A percentile compares a stretch with the other conserved stretches of the same genome.
These are phyloP conservation scores for Zanthoxylum bungeanum DNA, from an alignment of 345 rosid species.

Conservation along the genomic window DNA sequence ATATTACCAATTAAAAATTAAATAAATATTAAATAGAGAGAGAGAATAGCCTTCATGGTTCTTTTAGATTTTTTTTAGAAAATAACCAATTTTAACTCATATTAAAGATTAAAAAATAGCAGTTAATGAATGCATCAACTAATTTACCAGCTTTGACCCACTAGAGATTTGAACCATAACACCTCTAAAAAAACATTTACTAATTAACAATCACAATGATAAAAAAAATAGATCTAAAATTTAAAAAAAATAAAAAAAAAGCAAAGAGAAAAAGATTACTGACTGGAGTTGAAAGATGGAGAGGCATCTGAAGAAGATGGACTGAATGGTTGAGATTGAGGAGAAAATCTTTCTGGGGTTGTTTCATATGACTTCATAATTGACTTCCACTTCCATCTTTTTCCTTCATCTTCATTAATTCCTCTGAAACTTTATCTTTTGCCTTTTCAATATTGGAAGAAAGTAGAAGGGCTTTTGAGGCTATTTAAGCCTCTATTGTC, in stretches of 20 bases:
- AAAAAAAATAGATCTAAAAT: not conserved
- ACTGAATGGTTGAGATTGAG: slow-evolving; percentile 19
- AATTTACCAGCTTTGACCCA: no score
- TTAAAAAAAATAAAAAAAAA: not conserved
- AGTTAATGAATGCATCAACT: no score
- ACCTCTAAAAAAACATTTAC: not conserved
- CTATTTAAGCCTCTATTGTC: no score
- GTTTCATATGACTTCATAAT: slow-evolving; percentile 16
- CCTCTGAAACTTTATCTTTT: no score
- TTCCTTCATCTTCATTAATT: not conserved
- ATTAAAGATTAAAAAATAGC: no score
- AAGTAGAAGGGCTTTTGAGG: no score
- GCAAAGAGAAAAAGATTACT: not conserved
- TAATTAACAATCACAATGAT: not conserved
- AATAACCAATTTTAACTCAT: no score
- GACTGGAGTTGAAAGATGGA: slow-evolving; percentile 2
- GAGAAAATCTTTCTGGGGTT: slow-evolving; percentile 24
- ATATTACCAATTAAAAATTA: no score
- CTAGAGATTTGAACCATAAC: not conserved
- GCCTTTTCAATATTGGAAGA: no score
- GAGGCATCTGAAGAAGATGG: slow-evolving; percentile 15
- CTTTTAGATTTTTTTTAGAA: no score
- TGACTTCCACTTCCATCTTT: not conserved
- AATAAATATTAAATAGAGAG: no score
- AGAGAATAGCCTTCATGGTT: no score